Evolutionary conservation across 2,329 filamentous ascomycete genomes (phyloP), one percentile per base, ranked within the genome.

Genomic region (Aureobasidium mangrovei): DNA sequence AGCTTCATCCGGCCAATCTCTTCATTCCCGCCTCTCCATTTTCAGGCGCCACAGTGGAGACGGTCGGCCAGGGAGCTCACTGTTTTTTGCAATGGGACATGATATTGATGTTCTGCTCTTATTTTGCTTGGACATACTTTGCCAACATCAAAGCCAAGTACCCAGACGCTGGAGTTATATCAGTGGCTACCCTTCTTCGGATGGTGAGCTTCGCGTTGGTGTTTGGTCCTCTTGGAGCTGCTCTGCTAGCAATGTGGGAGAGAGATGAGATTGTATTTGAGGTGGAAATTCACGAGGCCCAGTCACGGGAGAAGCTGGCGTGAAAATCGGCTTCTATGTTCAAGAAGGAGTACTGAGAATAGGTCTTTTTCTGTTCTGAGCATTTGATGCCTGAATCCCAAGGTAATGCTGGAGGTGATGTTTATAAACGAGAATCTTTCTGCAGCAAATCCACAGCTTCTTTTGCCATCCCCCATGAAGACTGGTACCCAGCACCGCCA

Each of bases 401-500:
- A 18, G 18, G 18, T 18, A 18, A 18, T 18, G 18, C 18, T 18
- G 18, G 18, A 18, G 18, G 18, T 18, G 18, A 35, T 35, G 7
- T 35, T 41, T n/a, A 54, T 28, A 54, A 42, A 41, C 36, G 53
- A 28, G 53, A 40, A 7, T 35, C 29, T n/a, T 43, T 47, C 29
- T 54, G 53, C 8, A 54, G 31, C 31, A 54, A 26, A 36, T 48
- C 44, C 6, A 54, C 53, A 1, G 53, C 53, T 26, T 38, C 53
- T 8, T 48, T 54, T 5, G 53, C 53, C 53, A 54, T 54, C 2
- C 53, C 53, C 53, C 53, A 56, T 27, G 54, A 56, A 9, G 54
- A 62, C 64, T 73, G 70, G 62, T 74, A 94, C 10, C 88, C 88
- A 76, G 83, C 86, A 2, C 85, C 85, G 0, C 80, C 81, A 64